Evolutionary conservation across 2,329 filamentous ascomycete species (phyloP), one percentile per base, ranked within the genome.

Genomic region (Tolypocladium sp.): DNA sequence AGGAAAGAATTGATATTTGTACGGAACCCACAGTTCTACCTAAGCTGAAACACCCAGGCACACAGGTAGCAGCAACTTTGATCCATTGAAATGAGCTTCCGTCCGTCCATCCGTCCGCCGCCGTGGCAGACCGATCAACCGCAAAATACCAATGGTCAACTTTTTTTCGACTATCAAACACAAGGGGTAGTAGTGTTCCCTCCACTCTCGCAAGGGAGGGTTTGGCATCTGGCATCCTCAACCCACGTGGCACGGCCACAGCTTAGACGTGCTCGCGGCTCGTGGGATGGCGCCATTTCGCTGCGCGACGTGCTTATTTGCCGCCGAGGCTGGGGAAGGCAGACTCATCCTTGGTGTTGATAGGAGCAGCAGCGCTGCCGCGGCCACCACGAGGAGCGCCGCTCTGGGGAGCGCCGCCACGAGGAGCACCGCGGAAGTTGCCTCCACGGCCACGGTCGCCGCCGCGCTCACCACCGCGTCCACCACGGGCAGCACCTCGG

Each of bases 301-400:
- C 20, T 13, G 30, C 49, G 41, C 52, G 17, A 55, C 55, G 64
- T 65, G 65, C 68, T 71, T 80, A 82, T 70, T 78, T 77, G 73
- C 79, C 77, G 69, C 82, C 82, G 66, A 86, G 76, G 77, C 80
- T 84, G 69, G 83, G 83, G 79, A 86, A 85, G 63, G 82, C 82
- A 64, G 73, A 75, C 77, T 83, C 74, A 67, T 85, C 82, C 68
- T 71, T 79, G 70, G 79, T 78, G 78, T 84, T 84, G 76, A 85
- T 80, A 66, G 74, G 64, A 66, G 74, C 71, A 57, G 59, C 64
- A 57, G 58, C 64, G 62, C 58, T 61, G 35, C 65, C 62, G 41
- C 66, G 68, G 57, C 68, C 69, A 61, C 76, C 76, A 71, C 80
- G 76, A 63, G 30, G 20, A 17, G 38, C 38, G 56, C 68, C 69